Evolutionary conservation across 306 rosid species (phyloP).

Genomic region (Heteromeles arbutifolia): DNA sequence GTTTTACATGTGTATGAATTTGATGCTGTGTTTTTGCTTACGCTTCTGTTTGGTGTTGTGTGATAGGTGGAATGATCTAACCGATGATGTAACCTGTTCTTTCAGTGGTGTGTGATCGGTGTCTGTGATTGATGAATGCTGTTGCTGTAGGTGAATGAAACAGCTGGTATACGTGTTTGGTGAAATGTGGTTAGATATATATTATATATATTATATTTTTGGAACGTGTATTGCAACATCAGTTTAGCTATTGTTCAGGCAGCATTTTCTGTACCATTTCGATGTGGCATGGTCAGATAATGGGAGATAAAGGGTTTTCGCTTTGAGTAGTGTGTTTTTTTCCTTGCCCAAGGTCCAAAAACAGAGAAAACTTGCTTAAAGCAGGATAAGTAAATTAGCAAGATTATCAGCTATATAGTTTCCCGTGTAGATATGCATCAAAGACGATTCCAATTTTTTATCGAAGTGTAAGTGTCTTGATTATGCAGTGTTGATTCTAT

Average conservation of each 20-base stretch:
- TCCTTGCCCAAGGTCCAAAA: too few relatives aligned
- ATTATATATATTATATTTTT: slow-evolving; percentile 7
- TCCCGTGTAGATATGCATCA: too few relatives aligned
- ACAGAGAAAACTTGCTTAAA: too few relatives aligned
- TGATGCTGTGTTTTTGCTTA: slow-evolving; percentile 29
- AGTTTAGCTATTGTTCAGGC: slow-evolving; percentile 4
- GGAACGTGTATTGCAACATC: slow-evolving; percentile 12
- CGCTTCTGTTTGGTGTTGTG: slow-evolving; percentile 35
- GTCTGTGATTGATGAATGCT: slow-evolving; percentile 43
- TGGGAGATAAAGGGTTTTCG: too few relatives aligned
- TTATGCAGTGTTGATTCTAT: too few relatives aligned
- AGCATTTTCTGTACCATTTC: not conserved
- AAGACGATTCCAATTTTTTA: too few relatives aligned
- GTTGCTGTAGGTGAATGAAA: slow-evolving; percentile 15
- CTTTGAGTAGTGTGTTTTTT: too few relatives aligned
- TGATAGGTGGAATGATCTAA: slow-evolving; percentile 65
- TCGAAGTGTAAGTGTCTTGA: too few relatives aligned
- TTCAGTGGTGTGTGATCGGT: slow-evolving; percentile 42
- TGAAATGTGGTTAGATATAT: not conserved
- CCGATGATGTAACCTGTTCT: slow-evolving; percentile 63
- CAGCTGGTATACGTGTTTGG: slow-evolving; percentile 15
- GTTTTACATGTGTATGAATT: slow-evolving; percentile 36
- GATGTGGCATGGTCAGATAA: too few relatives aligned
- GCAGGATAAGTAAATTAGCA: too few relatives aligned
- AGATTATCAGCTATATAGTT: too few relatives aligned